These are phyloP conservation scores for Ramaria rubella DNA, from an alignment of 768 basidiomycete genomes.

Conservation along the genomic window DNA sequence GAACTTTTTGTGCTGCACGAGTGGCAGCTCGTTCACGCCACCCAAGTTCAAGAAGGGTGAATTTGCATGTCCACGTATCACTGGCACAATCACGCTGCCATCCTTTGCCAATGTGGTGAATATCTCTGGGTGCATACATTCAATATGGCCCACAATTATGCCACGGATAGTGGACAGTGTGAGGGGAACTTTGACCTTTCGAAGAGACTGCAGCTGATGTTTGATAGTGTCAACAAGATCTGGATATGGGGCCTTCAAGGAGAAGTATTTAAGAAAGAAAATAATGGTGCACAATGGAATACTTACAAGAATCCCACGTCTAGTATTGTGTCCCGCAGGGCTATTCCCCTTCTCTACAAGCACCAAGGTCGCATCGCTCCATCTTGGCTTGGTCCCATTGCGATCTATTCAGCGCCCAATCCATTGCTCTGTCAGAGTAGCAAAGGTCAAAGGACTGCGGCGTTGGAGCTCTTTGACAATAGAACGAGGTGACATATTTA, in stretches of 20 bases:
- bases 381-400: not conserved
- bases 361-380: not conserved
- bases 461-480: not conserved
- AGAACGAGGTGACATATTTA: not conserved
- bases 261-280: not conserved
- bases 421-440: not conserved
- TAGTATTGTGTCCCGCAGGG: not conserved
- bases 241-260: not conserved
- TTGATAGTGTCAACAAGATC: conserved; percentile 12
- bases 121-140: conserved; percentile 20
- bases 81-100: conserved; percentile 25
- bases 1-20: conserved; percentile 31
- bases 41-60: conserved; percentile 16
- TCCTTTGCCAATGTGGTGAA: conserved; percentile 20
- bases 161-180: conserved; percentile 22
- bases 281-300: not conserved
- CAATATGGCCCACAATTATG: conserved; percentile 26
- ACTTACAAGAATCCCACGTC: not conserved
- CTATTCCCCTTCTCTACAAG: not conserved
- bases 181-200: conserved; percentile 18
- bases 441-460: not conserved
- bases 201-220: conserved; percentile 15
- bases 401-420: not conserved
- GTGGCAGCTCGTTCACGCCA: conserved; percentile 27
- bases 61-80: conserved; percentile 22